A percentile compares a stretch with the other conserved stretches of the same genome.
phyloP scores from a whole-genome alignment of 192 early-diverging fungal genomes.

The Coemansia sp. region DNA sequence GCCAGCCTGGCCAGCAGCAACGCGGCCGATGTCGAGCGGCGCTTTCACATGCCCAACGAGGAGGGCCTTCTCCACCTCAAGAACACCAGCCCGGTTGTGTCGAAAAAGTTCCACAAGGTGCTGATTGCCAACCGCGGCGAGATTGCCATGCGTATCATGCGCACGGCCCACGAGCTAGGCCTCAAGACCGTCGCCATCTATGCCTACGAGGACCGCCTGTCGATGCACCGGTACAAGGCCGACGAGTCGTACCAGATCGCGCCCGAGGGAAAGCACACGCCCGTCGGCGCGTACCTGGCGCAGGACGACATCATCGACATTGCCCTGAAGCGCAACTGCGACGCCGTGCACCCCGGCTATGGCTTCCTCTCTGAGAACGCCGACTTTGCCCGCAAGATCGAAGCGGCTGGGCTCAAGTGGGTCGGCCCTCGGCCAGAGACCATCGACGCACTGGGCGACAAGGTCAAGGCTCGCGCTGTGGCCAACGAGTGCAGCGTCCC shows the following conservation, averaged over 20 bases:
- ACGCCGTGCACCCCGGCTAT: constrained; percentile 94
- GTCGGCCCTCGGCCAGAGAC: constrained; percentile 82
- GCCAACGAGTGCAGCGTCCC: constrained; percentile 82
- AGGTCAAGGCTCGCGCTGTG: constrained; percentile 85
- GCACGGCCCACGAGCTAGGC: constrained; percentile 88
- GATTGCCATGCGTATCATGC: constrained; percentile 93
- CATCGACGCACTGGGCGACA: constrained; percentile 90
- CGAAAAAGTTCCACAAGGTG: constrained; percentile 52
- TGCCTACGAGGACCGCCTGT: constrained; percentile 86
- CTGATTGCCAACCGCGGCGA: constrained; percentile 67
- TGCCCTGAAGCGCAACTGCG: constrained; percentile 75
- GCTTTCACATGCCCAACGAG: constrained; percentile 56
- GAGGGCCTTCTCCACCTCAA: constrained; percentile 52
- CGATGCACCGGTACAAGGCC: constrained; percentile 94
- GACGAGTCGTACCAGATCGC: constrained; percentile 97
- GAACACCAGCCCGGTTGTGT: constrained; percentile 49
- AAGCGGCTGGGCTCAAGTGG: constrained; percentile 87
- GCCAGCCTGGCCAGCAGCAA: constrained; percentile 14
- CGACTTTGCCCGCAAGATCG: constrained; percentile 85
- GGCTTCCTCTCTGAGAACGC: constrained; percentile 96
- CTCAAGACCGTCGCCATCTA: constrained; percentile 87
- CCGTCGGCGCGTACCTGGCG: constrained; percentile 93
- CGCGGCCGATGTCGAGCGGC: constrained; percentile 47
- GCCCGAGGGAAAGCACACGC: constrained; percentile 67
- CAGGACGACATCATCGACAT: constrained; percentile 91